Percentiles rank a stretch among this genome's conserved stretches.
Conservation (phyloP, 768 basidiomycete genomes). For the Coprinopsis cinerea region DNA sequence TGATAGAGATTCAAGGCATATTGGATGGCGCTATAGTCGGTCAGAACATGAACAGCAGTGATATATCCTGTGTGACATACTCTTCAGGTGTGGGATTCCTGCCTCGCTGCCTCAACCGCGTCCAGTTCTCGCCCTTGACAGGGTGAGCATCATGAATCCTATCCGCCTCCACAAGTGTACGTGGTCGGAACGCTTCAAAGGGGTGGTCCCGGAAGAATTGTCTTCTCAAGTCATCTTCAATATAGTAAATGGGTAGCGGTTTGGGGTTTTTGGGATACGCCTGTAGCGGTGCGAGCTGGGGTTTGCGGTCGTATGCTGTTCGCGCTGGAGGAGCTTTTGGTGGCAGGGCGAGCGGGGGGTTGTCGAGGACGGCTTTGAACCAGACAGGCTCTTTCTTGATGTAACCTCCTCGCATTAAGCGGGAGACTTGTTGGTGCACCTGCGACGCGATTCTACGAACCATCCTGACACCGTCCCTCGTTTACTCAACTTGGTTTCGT, state of each 20-base stretch:
- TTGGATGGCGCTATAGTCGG: constrained; percentile 55
- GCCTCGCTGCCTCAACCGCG: constrained; percentile 71
- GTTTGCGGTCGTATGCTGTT: constrained; percentile 45
- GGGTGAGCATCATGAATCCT: constrained; percentile 50
- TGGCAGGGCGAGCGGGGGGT: constrained; percentile 86
- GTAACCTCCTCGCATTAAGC: constrained; percentile 64
- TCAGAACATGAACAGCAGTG: constrained; percentile 8
- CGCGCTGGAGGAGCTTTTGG: constrained; percentile 62
- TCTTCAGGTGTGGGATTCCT: constrained; percentile 85
- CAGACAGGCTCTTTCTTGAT: constrained; percentile 68
- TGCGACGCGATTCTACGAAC: constrained; percentile 78
- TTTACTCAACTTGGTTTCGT: too few species aligned
- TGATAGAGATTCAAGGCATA: constrained; percentile 78
- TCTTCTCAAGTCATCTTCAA: constrained; percentile 80
- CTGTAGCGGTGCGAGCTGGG: constrained; percentile 12
- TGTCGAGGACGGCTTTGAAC: constrained; percentile 78
- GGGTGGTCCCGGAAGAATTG: constrained; percentile 97
- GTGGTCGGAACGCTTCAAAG: constrained; percentile 86
- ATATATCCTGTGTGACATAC: constrained; percentile 39
- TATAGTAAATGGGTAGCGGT: constrained; percentile 56
- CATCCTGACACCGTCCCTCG: too few species aligned
- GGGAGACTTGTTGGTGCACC: constrained; percentile 83
- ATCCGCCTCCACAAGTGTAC: constrained; percentile 67
- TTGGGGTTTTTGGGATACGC: constrained; percentile 26
- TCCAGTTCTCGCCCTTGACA: constrained; percentile 64